These are phyloP conservation scores for Drechmeria coniospora DNA, from an alignment of 2,329 filamentous ascomycete genomes.

Conservation along the genomic window DNA sequence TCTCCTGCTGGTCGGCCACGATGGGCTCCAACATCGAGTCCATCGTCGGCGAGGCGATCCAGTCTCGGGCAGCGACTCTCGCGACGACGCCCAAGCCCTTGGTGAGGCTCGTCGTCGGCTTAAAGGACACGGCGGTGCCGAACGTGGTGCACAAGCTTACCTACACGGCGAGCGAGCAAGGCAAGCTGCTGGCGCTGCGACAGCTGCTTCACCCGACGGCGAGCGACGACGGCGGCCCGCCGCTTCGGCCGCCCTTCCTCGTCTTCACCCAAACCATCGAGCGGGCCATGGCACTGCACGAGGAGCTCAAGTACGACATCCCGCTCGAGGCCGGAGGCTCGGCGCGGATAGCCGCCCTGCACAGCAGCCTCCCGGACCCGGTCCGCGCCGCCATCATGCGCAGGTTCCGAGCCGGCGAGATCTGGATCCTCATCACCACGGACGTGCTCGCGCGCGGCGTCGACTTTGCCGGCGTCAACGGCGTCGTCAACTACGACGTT, in stretches of 20 bases:
- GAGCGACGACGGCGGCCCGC: slow-evolving; percentile 35
- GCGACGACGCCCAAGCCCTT: slow-evolving; percentile 32
- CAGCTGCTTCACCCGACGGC: slow-evolving; percentile 71
- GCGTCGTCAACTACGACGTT: slow-evolving; percentile 95
- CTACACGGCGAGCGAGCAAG: slow-evolving; percentile 84
- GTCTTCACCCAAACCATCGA: slow-evolving; percentile 96
- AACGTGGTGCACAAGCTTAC: slow-evolving; percentile 80
- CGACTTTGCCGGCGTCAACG: slow-evolving; percentile 89
- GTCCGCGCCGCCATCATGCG: slow-evolving; percentile 72
- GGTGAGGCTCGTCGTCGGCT: slow-evolving; percentile 77
- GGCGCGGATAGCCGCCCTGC: slow-evolving; percentile 73
- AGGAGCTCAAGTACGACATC: slow-evolving; percentile 89
- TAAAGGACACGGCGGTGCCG: slow-evolving; percentile 90
- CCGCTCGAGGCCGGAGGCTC: slow-evolving; percentile 74
- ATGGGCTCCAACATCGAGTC: slow-evolving; percentile 89
- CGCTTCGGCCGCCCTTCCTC: slow-evolving; percentile 73
- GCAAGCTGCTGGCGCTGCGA: slow-evolving; percentile 81
- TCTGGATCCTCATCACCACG: slow-evolving; percentile 94
- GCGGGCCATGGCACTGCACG: slow-evolving; percentile 71
- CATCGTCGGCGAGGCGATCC: slow-evolving; percentile 54
- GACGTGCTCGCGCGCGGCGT: slow-evolving; percentile 85
- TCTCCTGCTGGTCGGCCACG: slow-evolving; percentile 89
- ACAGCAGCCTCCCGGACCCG: slow-evolving; percentile 67
- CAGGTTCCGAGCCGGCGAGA: slow-evolving; percentile 76
- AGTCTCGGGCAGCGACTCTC: slow-evolving; percentile 30